Evolutionary conservation across 2,329 filamentous ascomycete genomes (phyloP), one percentile per base, ranked within the genome.

Genomic region (Talaromyces rugulosus): DNA sequence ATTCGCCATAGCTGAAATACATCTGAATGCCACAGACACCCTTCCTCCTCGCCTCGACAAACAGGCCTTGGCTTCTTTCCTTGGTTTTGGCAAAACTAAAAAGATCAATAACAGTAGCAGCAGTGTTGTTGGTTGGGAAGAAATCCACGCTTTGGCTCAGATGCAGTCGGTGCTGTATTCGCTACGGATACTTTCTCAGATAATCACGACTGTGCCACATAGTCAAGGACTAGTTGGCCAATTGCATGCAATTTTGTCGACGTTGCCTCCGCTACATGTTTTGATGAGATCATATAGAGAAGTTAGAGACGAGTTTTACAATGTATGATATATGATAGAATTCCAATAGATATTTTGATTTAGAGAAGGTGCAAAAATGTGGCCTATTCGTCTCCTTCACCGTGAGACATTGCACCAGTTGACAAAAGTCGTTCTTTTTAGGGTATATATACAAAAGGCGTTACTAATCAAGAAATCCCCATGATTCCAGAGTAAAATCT

Each of bases 121-220:
- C 2, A 71, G 76, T n/a, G 67, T 68, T 1, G 60, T 78, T 11
- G 75, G 78, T 1, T 90, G 88, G 89, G 77, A 82, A 9, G 75
- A 82, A 18, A 73, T 89, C 51, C 88, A 91, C 67, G 78, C 89
- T 55, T 71, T 81, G 8, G 86, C 87, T 0, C 85, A 88, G 65
- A 72, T 86, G 0, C 84, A 88, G 59, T 84, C 84, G 4, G 78
- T 81, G 0, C 72, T 85, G 5, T 90, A 89, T 68, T 89, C 87
- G 0, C 69, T 89, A 1, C 80, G 86, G 51, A 83, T 89, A 77
- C 65, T 85, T 70, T 65, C 86, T 67, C 70, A 91, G 69, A 59
- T 86, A 4, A 64, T 83, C 54, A 63, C 62, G 5, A 59, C 70
- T 33, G 27, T 80, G 23, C 27, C 36, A 72, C 62, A 79, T 71